These are phyloP conservation scores for Penicillium vulpinum DNA, from an alignment of 2,329 filamentous ascomycete genomes.

Conservation along the genomic window DNA sequence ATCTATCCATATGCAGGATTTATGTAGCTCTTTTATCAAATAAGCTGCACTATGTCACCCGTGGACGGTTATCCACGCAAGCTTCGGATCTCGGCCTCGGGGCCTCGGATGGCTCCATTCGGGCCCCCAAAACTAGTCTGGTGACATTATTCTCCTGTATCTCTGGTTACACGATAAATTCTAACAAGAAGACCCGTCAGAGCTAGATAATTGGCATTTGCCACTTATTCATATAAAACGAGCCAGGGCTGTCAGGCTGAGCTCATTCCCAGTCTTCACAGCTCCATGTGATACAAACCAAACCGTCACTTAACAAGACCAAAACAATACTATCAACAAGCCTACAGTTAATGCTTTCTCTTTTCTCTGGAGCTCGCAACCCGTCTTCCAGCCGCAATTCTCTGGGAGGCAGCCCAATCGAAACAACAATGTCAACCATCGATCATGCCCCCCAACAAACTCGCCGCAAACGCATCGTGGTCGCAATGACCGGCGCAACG, in stretches of 20 bases:
- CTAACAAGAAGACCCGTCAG: no score
- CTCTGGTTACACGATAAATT: neutral
- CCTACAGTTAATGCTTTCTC: neutral
- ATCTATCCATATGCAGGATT: no score
- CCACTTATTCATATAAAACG: neutral
- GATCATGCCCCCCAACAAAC: neutral
- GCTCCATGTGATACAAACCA: neutral
- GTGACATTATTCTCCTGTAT: neutral
- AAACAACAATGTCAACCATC: neutral
- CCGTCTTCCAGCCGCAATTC: neutral
- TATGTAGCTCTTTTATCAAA: neutral
- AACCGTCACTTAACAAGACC: neutral
- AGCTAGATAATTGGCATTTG: neutral
- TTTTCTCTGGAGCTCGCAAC: neutral
- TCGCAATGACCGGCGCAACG: slow-evolving; percentile 55
- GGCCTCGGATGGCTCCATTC: neutral
- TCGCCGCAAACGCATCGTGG: slow-evolving; percentile 39
- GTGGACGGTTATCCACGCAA: neutral
- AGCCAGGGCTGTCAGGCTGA: neutral
- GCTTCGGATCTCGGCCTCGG: neutral
- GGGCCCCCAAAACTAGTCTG: neutral
- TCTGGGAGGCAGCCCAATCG: neutral
- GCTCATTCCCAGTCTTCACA: neutral
- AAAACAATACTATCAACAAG: neutral
- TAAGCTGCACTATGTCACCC: neutral